phyloP scores from a whole-genome alignment of 116 monocot species.

The Dioscorea cayenensis region DNA sequence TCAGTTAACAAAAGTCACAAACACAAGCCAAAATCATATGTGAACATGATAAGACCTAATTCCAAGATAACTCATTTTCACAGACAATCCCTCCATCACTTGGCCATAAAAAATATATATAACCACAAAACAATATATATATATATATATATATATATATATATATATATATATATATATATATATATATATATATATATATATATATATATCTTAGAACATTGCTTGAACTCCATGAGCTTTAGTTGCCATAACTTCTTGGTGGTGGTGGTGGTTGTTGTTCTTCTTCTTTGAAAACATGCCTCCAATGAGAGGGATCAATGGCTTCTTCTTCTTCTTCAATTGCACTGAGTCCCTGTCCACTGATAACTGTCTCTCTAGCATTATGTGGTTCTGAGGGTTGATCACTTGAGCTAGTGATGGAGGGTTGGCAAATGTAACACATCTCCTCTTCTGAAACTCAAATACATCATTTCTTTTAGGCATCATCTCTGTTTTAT shows the following conservation, averaged over 20 bases:
- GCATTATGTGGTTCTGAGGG: background rate
- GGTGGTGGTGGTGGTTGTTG: background rate
- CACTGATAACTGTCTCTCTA: conserved; percentile 28
- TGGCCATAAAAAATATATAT: too few species aligned
- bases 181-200: too few species aligned
- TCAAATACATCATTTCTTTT: background rate
- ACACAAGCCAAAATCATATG: too few species aligned
- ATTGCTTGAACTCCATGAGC: background rate
- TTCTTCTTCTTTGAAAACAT: conserved; percentile 27
- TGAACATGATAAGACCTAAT: too few species aligned
- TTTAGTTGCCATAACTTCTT: background rate
- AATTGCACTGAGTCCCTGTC: conserved; percentile 13
- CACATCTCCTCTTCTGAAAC: conserved; percentile 44
- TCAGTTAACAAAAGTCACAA: too few species aligned
- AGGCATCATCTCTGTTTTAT: conserved; percentile 1
- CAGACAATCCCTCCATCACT: too few species aligned
- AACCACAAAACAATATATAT: background rate
- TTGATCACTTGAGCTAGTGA: conserved; percentile 11
- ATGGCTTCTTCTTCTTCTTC: conserved; percentile 56
- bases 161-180: conserved; percentile 1
- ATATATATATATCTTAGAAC: conserved; percentile 3
- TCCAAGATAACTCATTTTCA: too few species aligned
- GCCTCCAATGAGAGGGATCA: conserved; percentile 37
- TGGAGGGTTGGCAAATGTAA: conserved; percentile 48
- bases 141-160: conserved; percentile 4